Base-by-base conservation (phyloP, 75 land plant genomes). In the Pinus albicaulis region DNA sequence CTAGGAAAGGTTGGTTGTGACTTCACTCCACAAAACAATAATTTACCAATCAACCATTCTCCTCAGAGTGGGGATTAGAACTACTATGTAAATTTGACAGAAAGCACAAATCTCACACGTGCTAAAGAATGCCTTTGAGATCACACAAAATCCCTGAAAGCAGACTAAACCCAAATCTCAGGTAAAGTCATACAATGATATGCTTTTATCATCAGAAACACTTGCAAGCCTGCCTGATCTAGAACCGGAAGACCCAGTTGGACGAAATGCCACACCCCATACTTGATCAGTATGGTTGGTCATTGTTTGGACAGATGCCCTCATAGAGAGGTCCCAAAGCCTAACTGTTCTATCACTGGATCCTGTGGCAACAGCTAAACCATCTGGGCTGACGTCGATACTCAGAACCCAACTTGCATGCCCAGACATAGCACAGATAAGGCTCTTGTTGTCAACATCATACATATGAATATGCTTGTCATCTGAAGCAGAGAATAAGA, bases 231-330 rank as follows among this genome's bases (percentile, higher is more conserved):
- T 82, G 23, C 99, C 98, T 28, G 76, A 80, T 41, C 91, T 79
- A 19, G 82, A 76, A n/a, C 90, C 91, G 11, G 80, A 66, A 16
- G 88, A 87, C 3, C 84, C 82, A 12, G 90, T 80, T 24, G 98
- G 95, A n/a, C 93, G 87, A 77, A 97, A 97, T 11, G 99, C 93
- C 10, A 97, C 99, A 22, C 89, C 88, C 99, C 99, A 94, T 4
- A 97, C 99, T 80, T 97, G 99, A 76, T 97, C 99, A 15, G 83
- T 74, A 72, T 94, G 99, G 56, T 87, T 90, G 26, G 82, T 94
- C 91, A 97, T 85, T 28, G 93, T 94, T 81, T 94, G 98, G 25
- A 81, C 81, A 64, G 98, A 78, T 15, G 95, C 83, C 74, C 99
- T 89, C 98, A 92, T 94, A 25, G 74, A 85, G 65, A 94, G 79